Evolutionary conservation across 1,139 yeast species (phyloP).

Genomic region (Candida tunisiensis): DNA sequence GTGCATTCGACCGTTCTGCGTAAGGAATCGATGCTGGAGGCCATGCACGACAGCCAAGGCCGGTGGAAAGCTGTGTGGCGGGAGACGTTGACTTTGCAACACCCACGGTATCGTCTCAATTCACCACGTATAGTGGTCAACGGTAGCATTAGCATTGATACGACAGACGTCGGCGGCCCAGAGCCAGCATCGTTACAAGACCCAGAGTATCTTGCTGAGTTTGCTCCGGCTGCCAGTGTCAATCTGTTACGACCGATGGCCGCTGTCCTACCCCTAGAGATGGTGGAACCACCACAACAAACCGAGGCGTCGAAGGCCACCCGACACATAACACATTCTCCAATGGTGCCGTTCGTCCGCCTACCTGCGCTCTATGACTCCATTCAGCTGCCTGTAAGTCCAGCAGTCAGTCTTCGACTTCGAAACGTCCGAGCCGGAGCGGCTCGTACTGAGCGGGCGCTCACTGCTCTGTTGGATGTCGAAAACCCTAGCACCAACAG

Average conservation of each 20-base stretch:
- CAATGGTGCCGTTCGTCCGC: conserved; percentile 4
- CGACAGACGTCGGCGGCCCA: no score
- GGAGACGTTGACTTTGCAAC: no score
- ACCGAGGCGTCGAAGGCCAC: background rate
- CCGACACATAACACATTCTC: conserved; percentile 1
- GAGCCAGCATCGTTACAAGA: no score
- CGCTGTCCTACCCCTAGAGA: conserved; percentile 2
- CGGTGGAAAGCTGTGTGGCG: no score
- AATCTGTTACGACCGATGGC: background rate
- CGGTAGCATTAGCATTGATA: no score
- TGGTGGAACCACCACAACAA: conserved; percentile 1
- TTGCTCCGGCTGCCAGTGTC: background rate
- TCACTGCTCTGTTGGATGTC: conserved; percentile 38
- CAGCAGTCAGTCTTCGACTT: conserved; percentile 37
- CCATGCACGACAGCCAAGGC: no score
- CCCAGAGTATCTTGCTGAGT: no score
- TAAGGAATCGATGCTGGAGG: no score
- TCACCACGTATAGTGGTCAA: no score
- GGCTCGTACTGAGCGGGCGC: conserved; percentile 33
- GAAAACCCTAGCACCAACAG: conserved; percentile 16
- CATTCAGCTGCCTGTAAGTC: conserved; percentile 27
- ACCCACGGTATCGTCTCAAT: no score
- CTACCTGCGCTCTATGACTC: no score
- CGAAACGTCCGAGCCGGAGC: conserved; percentile 33
- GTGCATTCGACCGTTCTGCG: no score